Conservation (phyloP, 2,329 filamentous ascomycete species). For the Penicillium sp. region DNA sequence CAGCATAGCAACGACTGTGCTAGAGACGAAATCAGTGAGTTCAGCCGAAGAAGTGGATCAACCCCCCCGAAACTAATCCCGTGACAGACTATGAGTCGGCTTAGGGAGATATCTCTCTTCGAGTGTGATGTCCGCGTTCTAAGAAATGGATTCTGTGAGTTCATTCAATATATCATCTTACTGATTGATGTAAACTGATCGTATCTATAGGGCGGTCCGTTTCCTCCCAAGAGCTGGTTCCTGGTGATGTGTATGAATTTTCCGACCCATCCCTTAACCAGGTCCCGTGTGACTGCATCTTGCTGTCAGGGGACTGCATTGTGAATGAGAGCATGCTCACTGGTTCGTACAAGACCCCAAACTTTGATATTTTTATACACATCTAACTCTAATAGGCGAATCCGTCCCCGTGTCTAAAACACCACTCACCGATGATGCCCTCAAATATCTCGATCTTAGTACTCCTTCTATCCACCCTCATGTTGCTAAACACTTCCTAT, state of each 20-base stretch:
- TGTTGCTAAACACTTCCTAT: conserved; percentile 84
- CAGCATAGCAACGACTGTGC: conserved; percentile 82
- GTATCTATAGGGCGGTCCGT: conserved; percentile 73
- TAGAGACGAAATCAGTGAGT: conserved; percentile 81
- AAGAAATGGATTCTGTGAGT: conserved; percentile 86
- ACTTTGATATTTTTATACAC: neutral
- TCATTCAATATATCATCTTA: neutral
- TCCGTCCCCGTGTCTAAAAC: conserved; percentile 95
- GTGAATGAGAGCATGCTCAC: conserved; percentile 99
- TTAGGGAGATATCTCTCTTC: conserved; percentile 89
- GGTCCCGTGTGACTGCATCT: conserved; percentile 86
- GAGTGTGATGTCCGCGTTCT: conserved; percentile 94
- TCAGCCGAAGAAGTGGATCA: conserved; percentile 3
- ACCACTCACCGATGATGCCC: conserved; percentile 75
- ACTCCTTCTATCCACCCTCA: conserved; percentile 81
- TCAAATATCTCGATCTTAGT: conserved; percentile 73
- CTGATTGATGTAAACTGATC: conserved; percentile 4
- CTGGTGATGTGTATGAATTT: conserved; percentile 94
- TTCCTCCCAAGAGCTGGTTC: conserved; percentile 82
- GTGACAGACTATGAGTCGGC: conserved; percentile 74
- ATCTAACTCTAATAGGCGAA: conserved; percentile 60
- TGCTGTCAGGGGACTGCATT: conserved; percentile 92
- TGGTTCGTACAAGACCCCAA: conserved; percentile 42
- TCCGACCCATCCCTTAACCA: conserved; percentile 87
- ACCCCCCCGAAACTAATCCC: conserved; percentile 16